Percentiles rank a stretch among this genome's conserved stretches.
Evolutionary conservation across 495 filamentous ascomycete species (phyloP).

Genomic region (Rhizodiscina lignyota): DNA sequence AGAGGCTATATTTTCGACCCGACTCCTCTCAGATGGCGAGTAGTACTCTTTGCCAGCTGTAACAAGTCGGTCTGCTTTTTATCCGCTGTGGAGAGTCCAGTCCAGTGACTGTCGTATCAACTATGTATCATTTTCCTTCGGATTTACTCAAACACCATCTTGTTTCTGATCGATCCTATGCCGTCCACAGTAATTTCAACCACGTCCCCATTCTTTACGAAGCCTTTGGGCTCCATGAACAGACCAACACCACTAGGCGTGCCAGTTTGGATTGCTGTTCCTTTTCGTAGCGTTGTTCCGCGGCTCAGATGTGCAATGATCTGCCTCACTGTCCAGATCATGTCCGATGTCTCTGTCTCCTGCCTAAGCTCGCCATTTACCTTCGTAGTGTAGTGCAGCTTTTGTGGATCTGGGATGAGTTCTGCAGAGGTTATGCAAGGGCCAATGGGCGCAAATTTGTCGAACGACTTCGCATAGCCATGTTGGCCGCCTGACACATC

Average conservation of each 20-base stretch:
- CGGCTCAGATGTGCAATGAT: constrained; percentile 31
- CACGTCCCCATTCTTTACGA: constrained; percentile 29
- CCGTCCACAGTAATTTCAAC: no score
- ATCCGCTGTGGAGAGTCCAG: no score
- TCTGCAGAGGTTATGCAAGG: constrained; percentile 19
- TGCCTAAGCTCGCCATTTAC: constrained; percentile 27
- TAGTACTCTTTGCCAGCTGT: no score
- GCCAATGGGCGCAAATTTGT: constrained; percentile 30
- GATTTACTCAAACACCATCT: no score
- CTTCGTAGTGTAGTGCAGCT: constrained; percentile 15
- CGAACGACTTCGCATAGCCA: constrained; percentile 30
- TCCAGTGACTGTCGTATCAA: no score
- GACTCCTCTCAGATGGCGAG: no score
- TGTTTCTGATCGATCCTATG: no score
- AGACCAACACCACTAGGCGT: constrained; percentile 31
- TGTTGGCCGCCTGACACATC: constrained; percentile 24
- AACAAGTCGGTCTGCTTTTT: no score
- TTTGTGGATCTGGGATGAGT: constrained; percentile 14
- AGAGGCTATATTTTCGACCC: no score
- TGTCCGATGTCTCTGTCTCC: constrained; percentile 15
- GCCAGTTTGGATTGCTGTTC: constrained; percentile 31
- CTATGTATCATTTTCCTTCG: no score
- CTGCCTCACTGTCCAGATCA: constrained; percentile 22
- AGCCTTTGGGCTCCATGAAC: constrained; percentile 21
- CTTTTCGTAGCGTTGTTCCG: constrained; percentile 28